Base-by-base conservation (phyloP, 129 eudicot species). In the Erigeron canadensis region DNA sequence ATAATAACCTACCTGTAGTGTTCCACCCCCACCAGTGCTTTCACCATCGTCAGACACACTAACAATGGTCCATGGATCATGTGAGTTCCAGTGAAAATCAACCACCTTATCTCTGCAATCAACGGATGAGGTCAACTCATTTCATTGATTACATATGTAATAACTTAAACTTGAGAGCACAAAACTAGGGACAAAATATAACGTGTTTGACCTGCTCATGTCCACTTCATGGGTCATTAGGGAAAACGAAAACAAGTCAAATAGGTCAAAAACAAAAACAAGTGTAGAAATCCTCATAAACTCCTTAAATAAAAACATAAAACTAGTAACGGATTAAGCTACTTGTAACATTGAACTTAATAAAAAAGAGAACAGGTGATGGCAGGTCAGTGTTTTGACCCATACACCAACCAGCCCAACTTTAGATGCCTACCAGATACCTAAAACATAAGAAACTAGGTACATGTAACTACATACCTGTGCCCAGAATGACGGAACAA, bases 11-110 rank as follows among this genome's bases (percentile, higher is more conserved):
- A 94, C 98, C 98, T 94, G 98, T 42, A 94, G 84, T 0, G 98
- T 94, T 23, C 97, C 98, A 70, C 97, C 98, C 4, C 98, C 98
- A 37, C 95, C 91, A 18, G 95, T 83, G 40, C 88, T 84, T 77
- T 87, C 98, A 73, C 93, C 85, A 69, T 94, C 97, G 67, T 94
- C 97, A 13, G 98, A 94, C n/a, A 90, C 96, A 39, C 97, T 94
- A 18, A 89, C 97, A 64, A 94, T 87, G 1, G 97, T 94, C 98
- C 98, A 94, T 21, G 98, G 96, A 84, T 94, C 96, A 57, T 82
- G 82, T 43, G 90, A 77, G 76, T 94, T 94, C 89, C 89, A 94
- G 78, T 94, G 93, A 63, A 93, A 89, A 70, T 93, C 98, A 34
- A 93, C 98, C 54, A 93, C 95, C 81, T 93, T 89, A 69, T 86